A percentile compares a stretch with the other conserved stretches of the same genome.
Conservation (phyloP, 1,139 yeast genomes). For the Citeromyces siamensis region DNA sequence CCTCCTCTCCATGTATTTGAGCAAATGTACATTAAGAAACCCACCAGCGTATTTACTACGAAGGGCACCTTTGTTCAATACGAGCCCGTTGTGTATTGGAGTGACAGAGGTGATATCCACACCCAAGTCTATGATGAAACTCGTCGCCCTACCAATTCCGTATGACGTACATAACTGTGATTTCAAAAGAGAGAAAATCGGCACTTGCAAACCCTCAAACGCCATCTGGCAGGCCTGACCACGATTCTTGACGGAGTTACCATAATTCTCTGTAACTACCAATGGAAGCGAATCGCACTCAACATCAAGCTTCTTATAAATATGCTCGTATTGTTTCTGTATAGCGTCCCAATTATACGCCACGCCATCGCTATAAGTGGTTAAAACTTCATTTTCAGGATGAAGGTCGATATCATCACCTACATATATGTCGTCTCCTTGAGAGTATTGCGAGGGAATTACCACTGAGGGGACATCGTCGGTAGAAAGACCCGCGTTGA, state of each 20-base stretch:
- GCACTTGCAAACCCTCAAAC: slow-evolving; percentile 52
- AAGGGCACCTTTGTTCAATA: slow-evolving; percentile 45
- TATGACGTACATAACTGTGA: slow-evolving; percentile 61
- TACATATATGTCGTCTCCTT: slow-evolving; percentile 29
- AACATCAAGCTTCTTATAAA: slow-evolving; percentile 35
- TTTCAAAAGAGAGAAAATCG: slow-evolving; percentile 55
- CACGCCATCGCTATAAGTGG: slow-evolving; percentile 51
- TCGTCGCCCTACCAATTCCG: slow-evolving; percentile 55
- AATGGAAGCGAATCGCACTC: slow-evolving; percentile 38
- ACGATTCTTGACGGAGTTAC: slow-evolving; percentile 45
- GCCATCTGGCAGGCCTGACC: slow-evolving; percentile 44
- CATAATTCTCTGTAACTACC: slow-evolving; percentile 51
- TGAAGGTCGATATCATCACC: slow-evolving; percentile 33
- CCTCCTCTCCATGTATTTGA: slow-evolving; percentile 23
- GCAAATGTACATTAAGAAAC: slow-evolving; percentile 43
- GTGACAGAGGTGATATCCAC: slow-evolving; percentile 49
- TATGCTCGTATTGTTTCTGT: slow-evolving; percentile 45
- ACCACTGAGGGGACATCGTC: slow-evolving; percentile 51
- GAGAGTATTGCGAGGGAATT: slow-evolving; percentile 43
- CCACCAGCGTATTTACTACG: slow-evolving; percentile 62
- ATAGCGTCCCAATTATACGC: slow-evolving; percentile 56
- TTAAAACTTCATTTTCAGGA: slow-evolving; percentile 40
- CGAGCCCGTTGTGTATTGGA: slow-evolving; percentile 60
- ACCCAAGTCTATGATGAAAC: slow-evolving; percentile 61
- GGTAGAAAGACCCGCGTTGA: slow-evolving; percentile 62